Conservation (phyloP, 192 early-diverging fungal species). For the Linnemannia elongata region DNA sequence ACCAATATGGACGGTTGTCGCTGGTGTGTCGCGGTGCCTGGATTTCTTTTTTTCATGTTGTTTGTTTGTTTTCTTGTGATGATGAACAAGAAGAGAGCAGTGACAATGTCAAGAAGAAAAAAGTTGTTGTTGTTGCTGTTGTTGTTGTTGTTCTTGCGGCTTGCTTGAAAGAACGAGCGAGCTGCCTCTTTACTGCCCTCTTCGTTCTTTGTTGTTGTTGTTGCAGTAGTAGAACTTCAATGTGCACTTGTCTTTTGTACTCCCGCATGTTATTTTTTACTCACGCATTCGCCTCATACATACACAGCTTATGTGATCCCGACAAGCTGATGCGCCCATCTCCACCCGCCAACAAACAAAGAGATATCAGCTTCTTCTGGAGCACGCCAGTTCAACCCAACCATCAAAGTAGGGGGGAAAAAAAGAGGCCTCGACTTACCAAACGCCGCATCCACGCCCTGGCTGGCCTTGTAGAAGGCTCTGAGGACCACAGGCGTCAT, state of each 20-base stretch:
- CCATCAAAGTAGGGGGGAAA: not conserved
- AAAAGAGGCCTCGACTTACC: constrained; percentile 25
- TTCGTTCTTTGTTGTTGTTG: not conserved
- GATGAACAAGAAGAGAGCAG: not conserved
- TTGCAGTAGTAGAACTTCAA: not conserved
- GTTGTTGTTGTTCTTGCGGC: not conserved
- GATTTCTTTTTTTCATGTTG: not conserved
- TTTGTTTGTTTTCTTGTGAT: not conserved
- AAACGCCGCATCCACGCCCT: constrained; percentile 53
- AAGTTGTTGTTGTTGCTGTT: not conserved
- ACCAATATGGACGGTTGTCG: not conserved
- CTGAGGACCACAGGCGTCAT: constrained; percentile 52
- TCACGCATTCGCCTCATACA: constrained; percentile 9
- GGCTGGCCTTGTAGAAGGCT: constrained; percentile 50
- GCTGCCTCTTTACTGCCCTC: not conserved
- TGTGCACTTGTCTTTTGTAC: not conserved
- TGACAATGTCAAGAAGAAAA: not conserved
- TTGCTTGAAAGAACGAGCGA: no score
- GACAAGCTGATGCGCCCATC: not conserved
- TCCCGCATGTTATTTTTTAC: not conserved
- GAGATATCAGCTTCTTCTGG: not conserved
- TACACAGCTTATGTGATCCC: constrained; percentile 19
- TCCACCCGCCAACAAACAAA: not conserved
- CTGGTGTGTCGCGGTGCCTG: not conserved
- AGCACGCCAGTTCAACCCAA: not conserved